Percentiles rank a stretch among this genome's conserved stretches.
phyloP scores from a whole-genome alignment of 768 basidiomycete genomes.

The Tylopilus rubrobrunneus region DNA sequence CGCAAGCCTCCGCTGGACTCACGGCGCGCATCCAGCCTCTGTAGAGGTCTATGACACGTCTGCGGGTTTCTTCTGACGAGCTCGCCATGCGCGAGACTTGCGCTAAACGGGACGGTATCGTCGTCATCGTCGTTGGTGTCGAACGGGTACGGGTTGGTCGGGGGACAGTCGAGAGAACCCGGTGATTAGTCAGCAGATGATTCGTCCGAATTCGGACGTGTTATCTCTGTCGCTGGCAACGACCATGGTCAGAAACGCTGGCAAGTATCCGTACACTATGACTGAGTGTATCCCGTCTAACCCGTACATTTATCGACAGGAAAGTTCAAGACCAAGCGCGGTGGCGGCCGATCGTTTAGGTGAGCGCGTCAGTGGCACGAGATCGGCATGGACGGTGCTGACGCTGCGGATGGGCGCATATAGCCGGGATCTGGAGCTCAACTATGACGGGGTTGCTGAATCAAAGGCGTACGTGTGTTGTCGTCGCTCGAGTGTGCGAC shows the following conservation, averaged over 20 bases:
- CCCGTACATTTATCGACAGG: too few relatives aligned
- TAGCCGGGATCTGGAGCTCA: constrained; percentile 59
- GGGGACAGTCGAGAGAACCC: constrained; percentile 5
- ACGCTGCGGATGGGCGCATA: background rate
- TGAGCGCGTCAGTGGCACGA: constrained; percentile 22
- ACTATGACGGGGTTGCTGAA: constrained; percentile 54
- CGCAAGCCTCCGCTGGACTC: constrained; percentile 31
- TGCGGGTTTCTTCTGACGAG: constrained; percentile 55
- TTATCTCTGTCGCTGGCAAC: background rate
- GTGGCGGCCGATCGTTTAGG: constrained; percentile 86
- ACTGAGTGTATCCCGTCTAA: too few relatives aligned
- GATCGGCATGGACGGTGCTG: constrained; percentile 10
- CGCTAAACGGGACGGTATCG: constrained; percentile 88
- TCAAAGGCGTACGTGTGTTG: constrained; percentile 39
- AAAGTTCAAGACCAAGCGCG: constrained; percentile 60
- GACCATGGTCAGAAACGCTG: constrained; percentile 33
- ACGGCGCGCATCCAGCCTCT: constrained; percentile 93
- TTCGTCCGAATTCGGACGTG: constrained; percentile 6
- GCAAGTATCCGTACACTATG: constrained; percentile 6
- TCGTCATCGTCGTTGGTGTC: constrained; percentile 49
- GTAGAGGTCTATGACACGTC: constrained; percentile 74
- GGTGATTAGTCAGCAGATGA: constrained; percentile 16
- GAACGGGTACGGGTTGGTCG: background rate
- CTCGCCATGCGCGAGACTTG: constrained; percentile 59
- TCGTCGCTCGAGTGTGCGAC: constrained; percentile 7